phyloP scores from a whole-genome alignment of 768 basidiomycete genomes.

The Rhizopogon sp. region DNA sequence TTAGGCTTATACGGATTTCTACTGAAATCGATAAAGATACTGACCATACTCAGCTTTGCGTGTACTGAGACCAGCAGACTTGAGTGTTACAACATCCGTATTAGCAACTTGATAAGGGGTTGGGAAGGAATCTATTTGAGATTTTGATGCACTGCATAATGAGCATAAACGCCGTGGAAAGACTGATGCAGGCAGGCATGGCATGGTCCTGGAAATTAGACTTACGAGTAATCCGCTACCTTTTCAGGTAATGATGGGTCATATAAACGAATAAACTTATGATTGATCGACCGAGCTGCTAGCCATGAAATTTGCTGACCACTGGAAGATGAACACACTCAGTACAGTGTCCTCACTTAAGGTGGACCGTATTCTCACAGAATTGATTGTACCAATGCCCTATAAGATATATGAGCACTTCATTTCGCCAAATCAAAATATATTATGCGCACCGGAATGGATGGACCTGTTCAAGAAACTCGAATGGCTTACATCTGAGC shows the following conservation, averaged over 20 bases:
- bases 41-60: constrained; percentile 90
- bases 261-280: constrained; percentile 74
- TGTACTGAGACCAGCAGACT: constrained; percentile 70
- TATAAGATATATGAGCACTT: constrained; percentile 18
- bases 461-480: constrained; percentile 69
- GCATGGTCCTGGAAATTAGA: constrained; percentile 4
- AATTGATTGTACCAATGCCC: constrained; percentile 69
- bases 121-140: constrained; percentile 55
- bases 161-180: background rate
- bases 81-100: constrained; percentile 53
- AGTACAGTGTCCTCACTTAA: background rate
- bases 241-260: constrained; percentile 72
- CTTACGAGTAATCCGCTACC: constrained; percentile 44
- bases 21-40: constrained; percentile 11
- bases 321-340: constrained; percentile 26
- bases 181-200: background rate
- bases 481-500: constrained; percentile 72
- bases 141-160: constrained; percentile 11
- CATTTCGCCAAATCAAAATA: background rate
- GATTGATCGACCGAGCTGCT: constrained; percentile 79
- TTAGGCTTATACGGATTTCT: background rate
- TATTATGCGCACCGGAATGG: constrained; percentile 63
- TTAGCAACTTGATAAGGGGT: constrained; percentile 61
- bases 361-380: constrained; percentile 39
- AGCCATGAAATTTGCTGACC: constrained; percentile 84